Percentiles rank a stretch among this genome's conserved stretches.
Evolutionary conservation across 2,329 filamentous ascomycete genomes (phyloP).

Genomic region (Delphinella strobiligena): DNA sequence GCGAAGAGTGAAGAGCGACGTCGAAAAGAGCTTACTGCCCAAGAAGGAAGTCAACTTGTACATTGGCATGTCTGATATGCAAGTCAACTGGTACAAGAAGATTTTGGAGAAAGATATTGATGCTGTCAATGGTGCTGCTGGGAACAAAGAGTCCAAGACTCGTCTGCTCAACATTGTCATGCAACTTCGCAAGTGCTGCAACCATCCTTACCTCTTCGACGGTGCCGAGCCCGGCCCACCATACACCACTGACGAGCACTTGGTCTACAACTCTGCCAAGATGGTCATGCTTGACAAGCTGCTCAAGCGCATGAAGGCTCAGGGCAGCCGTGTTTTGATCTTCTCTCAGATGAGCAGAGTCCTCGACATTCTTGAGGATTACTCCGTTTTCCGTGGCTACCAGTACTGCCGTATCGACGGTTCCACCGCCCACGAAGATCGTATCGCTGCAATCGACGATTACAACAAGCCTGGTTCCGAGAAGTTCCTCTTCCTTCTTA

Average conservation of each 20-base stretch:
- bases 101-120: conserved; percentile 99
- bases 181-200: conserved; percentile 98
- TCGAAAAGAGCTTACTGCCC: conserved; percentile 91
- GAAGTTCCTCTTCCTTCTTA: conserved; percentile 92
- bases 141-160: conserved; percentile 96
- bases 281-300: conserved; percentile 96
- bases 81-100: conserved; percentile 98
- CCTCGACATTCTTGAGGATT: conserved; percentile 93
- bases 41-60: conserved; percentile 98
- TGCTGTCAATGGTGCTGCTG: conserved; percentile 89
- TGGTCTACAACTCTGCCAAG: conserved; percentile 87
- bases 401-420: conserved; percentile 97
- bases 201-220: conserved; percentile 96
- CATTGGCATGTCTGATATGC: conserved; percentile 98
- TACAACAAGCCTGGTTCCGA: conserved; percentile 95
- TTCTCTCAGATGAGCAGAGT: conserved; percentile 99
- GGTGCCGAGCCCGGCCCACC: conserved; percentile 93
- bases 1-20: conserved; percentile 90
- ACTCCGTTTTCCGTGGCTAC: conserved; percentile 89
- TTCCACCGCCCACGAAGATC: conserved; percentile 91
- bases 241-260: conserved; percentile 94
- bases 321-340: conserved; percentile 92
- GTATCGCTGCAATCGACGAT: conserved; percentile 93
- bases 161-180: conserved; percentile 96
- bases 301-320: conserved; percentile 65